Percentiles rank a stretch among this genome's conserved stretches.
These are phyloP conservation scores for Fraxinus sp. DNA, from an alignment of 305 asterid species.

Conservation along the genomic window DNA sequence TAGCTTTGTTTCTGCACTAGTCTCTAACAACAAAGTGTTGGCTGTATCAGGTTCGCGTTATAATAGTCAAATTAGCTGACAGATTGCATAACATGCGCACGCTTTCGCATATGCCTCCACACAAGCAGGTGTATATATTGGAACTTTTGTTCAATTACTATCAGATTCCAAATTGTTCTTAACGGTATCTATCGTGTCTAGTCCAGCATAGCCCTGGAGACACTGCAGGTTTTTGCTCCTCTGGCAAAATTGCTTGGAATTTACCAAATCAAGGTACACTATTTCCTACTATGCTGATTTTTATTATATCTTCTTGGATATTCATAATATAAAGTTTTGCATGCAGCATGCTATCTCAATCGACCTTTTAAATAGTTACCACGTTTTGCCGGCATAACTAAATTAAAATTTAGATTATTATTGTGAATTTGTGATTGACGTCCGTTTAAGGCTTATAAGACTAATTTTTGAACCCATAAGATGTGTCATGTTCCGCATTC, in stretches of 20 bases:
- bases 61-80: constrained; percentile 90
- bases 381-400: neutral
- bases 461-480: neutral
- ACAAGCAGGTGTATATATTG: constrained; percentile 65
- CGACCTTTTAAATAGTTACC: neutral
- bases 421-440: neutral
- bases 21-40: constrained; percentile 22
- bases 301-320: neutral
- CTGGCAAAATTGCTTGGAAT: constrained; percentile 90
- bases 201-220: constrained; percentile 92
- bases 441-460: neutral
- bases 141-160: constrained; percentile 17
- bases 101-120: constrained; percentile 96
- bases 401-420: neutral
- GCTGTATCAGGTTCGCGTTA: constrained; percentile 80
- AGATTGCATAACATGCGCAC: constrained; percentile 95
- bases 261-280: constrained; percentile 80
- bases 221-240: constrained; percentile 94
- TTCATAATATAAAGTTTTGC: neutral
- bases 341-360: neutral
- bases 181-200: constrained; percentile 32
- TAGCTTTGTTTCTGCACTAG: constrained; percentile 15
- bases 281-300: neutral
- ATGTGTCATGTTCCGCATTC: neutral
- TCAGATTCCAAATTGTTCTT: constrained; percentile 21